These are phyloP conservation scores for Quercus lobata DNA, from an alignment of 331 rosid genomes.

Conservation along the genomic window DNA sequence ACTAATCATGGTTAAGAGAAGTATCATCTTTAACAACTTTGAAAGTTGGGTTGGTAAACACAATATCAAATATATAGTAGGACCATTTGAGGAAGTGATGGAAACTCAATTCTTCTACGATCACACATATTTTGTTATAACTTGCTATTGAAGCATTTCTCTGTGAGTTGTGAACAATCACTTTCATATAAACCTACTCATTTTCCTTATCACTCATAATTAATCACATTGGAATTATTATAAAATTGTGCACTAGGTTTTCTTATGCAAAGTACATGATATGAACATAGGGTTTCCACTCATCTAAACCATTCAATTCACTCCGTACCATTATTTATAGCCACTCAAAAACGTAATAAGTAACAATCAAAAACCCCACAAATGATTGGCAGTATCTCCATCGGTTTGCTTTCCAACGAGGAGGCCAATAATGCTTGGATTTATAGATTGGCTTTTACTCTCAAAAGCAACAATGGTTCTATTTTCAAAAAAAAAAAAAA, in stretches of 20 bases:
- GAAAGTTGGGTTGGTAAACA: neutral
- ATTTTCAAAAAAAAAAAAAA: too few relatives aligned
- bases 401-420: conserved; percentile 27
- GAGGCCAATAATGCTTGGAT: conserved; percentile 21
- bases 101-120: too few relatives aligned
- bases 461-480: neutral
- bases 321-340: neutral
- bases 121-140: too few relatives aligned
- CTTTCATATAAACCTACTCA: too few relatives aligned
- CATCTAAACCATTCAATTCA: conserved; percentile 10
- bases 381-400: conserved; percentile 22
- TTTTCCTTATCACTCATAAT: too few relatives aligned
- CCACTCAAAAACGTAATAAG: neutral
- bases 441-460: neutral
- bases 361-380: conserved; percentile 1
- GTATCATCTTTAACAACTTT: neutral
- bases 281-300: neutral
- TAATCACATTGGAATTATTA: too few relatives aligned
- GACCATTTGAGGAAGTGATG: neutral
- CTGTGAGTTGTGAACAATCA: too few relatives aligned
- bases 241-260: too few relatives aligned
- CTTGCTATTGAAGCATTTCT: too few relatives aligned
- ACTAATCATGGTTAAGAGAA: conserved; percentile 5
- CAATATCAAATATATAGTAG: neutral
- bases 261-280: neutral